These are phyloP conservation scores for Geosmithia flava DNA, from an alignment of 2,329 filamentous ascomycete species.

Conservation along the genomic window DNA sequence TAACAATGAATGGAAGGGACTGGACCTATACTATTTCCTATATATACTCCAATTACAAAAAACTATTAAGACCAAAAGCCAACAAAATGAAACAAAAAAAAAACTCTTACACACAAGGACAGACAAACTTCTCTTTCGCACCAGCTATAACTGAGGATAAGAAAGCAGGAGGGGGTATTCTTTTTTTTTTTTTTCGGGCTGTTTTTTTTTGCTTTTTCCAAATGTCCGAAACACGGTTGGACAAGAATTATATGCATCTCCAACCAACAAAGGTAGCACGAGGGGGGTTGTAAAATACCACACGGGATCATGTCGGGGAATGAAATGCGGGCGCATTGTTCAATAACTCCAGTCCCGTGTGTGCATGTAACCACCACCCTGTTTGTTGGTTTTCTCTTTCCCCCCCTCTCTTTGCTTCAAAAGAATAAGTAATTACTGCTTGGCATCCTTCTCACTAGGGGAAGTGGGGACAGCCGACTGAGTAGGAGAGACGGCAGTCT, in stretches of 20 bases:
- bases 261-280: not conserved
- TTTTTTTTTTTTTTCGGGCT: too few species aligned
- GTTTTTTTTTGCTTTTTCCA: not conserved
- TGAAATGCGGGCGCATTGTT: not conserved
- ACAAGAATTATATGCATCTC: not conserved
- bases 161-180: not conserved
- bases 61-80: too few species aligned
- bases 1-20: too few species aligned
- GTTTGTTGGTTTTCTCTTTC: not conserved
- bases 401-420: not conserved
- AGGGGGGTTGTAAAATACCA: not conserved
- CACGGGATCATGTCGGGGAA: not conserved
- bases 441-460: not conserved
- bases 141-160: not conserved
- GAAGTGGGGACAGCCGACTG: not conserved
- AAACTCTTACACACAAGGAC: not conserved
- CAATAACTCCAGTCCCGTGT: too few species aligned
- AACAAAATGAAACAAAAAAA: too few species aligned
- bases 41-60: too few species aligned
- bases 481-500: not conserved
- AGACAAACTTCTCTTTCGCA: not conserved
- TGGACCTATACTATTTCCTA: too few species aligned
- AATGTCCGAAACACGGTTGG: not conserved
- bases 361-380: not conserved
- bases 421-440: not conserved